phyloP scores from a whole-genome alignment of 805 yeast species.

The Candida dajiaensis region DNA sequence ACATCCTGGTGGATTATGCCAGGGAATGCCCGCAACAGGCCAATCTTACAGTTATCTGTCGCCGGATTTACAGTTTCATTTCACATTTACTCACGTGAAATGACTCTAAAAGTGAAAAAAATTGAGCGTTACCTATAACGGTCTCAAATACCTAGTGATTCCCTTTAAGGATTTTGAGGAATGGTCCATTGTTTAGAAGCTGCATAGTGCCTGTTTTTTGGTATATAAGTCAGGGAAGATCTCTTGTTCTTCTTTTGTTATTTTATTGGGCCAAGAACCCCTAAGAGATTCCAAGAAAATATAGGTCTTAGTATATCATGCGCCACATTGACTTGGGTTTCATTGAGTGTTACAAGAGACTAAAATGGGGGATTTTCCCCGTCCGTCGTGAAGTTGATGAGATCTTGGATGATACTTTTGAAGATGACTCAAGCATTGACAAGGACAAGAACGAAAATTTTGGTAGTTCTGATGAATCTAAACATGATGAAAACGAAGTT shows the following conservation, averaged over 20 bases:
- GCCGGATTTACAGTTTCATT: neutral
- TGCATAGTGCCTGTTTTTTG: neutral
- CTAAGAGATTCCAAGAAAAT: neutral
- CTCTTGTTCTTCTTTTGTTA: neutral
- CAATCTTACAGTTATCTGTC: too few species aligned
- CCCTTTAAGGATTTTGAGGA: too few species aligned
- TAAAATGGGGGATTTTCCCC: slow-evolving; percentile 31
- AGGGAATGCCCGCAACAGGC: too few species aligned
- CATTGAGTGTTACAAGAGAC: slow-evolving; percentile 11
- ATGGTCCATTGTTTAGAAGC: neutral
- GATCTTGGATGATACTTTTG: slow-evolving; percentile 1
- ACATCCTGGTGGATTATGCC: too few species aligned
- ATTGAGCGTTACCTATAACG: neutral
- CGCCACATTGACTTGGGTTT: neutral
- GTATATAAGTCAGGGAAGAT: neutral
- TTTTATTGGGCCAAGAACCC: neutral
- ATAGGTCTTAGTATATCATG: neutral
- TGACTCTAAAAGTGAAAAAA: neutral
- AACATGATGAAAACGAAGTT: neutral
- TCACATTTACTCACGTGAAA: neutral
- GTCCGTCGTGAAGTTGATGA: slow-evolving; percentile 22
- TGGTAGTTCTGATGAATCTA: neutral
- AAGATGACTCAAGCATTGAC: neutral
- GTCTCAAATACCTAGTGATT: too few species aligned
- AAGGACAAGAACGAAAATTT: neutral